Conservation (phyloP, 2,329 filamentous ascomycete species). For the Alternaria metachromatica region DNA sequence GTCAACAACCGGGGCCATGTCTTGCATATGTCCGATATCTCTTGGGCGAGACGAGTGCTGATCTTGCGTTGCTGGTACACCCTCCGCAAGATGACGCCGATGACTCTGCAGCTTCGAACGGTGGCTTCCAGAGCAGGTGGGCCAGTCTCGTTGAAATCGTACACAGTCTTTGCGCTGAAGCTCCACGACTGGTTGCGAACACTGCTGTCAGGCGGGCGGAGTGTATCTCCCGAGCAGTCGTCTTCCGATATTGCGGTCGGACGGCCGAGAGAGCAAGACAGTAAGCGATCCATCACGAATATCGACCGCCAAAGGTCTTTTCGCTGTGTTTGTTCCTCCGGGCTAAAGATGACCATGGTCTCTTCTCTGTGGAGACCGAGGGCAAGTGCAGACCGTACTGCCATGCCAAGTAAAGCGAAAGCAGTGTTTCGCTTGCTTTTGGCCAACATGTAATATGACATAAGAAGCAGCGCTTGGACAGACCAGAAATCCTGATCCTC, state of each 20-base stretch:
- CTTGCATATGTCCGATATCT: slow-evolving; percentile 63
- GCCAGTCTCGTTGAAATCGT: slow-evolving; percentile 44
- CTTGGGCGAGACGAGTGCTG: slow-evolving; percentile 63
- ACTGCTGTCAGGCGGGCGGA: slow-evolving; percentile 39
- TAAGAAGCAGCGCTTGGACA: slow-evolving; percentile 67
- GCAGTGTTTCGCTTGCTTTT: slow-evolving; percentile 69
- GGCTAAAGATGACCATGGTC: slow-evolving; percentile 61
- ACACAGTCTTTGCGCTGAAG: slow-evolving; percentile 14
- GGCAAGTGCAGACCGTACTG: slow-evolving; percentile 67
- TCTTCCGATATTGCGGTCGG: slow-evolving; percentile 68
- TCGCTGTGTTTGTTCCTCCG: slow-evolving; percentile 56
- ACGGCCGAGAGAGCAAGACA: slow-evolving; percentile 68
- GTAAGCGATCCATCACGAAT: slow-evolving; percentile 69
- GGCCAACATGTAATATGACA: slow-evolving; percentile 69
- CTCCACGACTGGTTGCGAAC: slow-evolving; percentile 27
- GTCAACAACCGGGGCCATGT: slow-evolving; percentile 60
- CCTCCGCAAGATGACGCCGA: slow-evolving; percentile 64
- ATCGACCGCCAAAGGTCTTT: slow-evolving; percentile 69
- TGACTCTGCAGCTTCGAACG: slow-evolving; percentile 64
- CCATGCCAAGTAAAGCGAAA: slow-evolving; percentile 67
- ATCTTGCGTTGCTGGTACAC: slow-evolving; percentile 68
- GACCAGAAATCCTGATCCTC: slow-evolving; percentile 71
- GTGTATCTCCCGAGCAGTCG: slow-evolving; percentile 63
- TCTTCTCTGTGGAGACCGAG: slow-evolving; percentile 69
- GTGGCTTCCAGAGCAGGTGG: slow-evolving; percentile 60